Evolutionary conservation across 164 flowering plant genomes (phyloP), one percentile per base, ranked within the genome.

Genomic region (Houttuynia cordata): DNA sequence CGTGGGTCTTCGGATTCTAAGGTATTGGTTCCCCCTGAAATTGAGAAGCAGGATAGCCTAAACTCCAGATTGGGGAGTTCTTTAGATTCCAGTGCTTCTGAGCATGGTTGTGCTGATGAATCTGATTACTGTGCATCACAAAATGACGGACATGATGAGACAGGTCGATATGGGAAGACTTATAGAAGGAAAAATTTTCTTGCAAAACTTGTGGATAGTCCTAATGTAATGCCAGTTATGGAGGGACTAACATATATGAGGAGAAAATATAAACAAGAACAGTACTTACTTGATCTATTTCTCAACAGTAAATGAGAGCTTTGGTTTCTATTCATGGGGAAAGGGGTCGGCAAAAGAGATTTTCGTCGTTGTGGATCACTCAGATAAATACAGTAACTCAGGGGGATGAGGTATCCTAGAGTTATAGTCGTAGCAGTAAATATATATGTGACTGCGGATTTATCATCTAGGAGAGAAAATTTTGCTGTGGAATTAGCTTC

Each of bases 1-100:
- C 13, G 49, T 12, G 37, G 25, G 75, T 30, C 57, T 51, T 20
- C 34, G 41, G 40, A 69, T 69, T 60, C 52, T 51, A 4, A 62
- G 49, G 13, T 45, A 45, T 45, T 45, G 49, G 17, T 17, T 7
- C 17, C 49, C 14, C 49, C 13, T 17, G 49, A 2, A 17, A 45
- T 7, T 45, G 49, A 45, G 49, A 45, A 45, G 49, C 49, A 12
- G 14, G 14, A 17, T 17, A 45, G 17, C 49, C 49, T 14, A 17
- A 45, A 2, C 8, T 17, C 49, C 49, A 45, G 49, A 7, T 45
- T 12, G 49, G 49, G 17, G 49, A 45, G 2, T 45, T 12, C 49
- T 45, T 41, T 13, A 13, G 13, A 13, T 41, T 41, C 45, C 13
- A 45, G 17, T 45, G 8, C 49, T 45, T 45, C 49, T 14, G 49